Evolutionary conservation across 495 filamentous ascomycete genomes (phyloP).

Genomic region (Physcia stellaris): DNA sequence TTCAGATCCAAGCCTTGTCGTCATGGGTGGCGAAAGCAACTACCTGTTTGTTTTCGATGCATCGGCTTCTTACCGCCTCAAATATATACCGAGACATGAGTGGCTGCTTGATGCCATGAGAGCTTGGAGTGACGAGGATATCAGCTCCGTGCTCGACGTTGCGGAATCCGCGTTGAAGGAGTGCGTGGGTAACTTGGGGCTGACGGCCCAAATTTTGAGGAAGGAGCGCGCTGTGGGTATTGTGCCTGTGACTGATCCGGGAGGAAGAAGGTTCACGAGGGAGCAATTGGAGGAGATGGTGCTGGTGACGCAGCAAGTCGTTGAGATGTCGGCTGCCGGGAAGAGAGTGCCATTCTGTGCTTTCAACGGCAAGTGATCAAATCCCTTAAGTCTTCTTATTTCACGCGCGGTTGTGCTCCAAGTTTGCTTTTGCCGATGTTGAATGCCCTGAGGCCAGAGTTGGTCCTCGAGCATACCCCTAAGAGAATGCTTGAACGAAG

Average conservation of each 20-base stretch:
- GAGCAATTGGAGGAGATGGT: slow-evolving; percentile 95
- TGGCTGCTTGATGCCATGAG: slow-evolving; percentile 87
- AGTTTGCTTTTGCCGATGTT: background rate
- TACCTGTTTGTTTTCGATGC: slow-evolving; percentile 68
- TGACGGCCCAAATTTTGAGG: slow-evolving; percentile 65
- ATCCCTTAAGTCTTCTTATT: background rate
- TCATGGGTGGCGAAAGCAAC: slow-evolving; percentile 86
- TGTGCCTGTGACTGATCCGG: slow-evolving; percentile 40
- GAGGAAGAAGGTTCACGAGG: slow-evolving; percentile 51
- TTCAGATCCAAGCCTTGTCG: slow-evolving; percentile 55
- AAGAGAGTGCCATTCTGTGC: slow-evolving; percentile 81
- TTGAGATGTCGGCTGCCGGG: slow-evolving; percentile 64
- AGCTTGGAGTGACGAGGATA: slow-evolving; percentile 67
- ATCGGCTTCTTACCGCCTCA: slow-evolving; percentile 36
- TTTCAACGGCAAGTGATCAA: slow-evolving; percentile 61
- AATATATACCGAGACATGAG: slow-evolving; percentile 48
- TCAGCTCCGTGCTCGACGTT: slow-evolving; percentile 65
- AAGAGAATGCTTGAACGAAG: no score
- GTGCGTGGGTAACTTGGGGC: slow-evolving; percentile 58
- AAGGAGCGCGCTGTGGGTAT: slow-evolving; percentile 95
- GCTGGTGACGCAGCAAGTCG: slow-evolving; percentile 77
- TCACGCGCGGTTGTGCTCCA: background rate
- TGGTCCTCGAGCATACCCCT: no score
- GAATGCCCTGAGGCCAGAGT: no score
- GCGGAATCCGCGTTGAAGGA: slow-evolving; percentile 73